phyloP scores from a whole-genome alignment of 169 alveolate species.

The Eimeria falciformis region DNA sequence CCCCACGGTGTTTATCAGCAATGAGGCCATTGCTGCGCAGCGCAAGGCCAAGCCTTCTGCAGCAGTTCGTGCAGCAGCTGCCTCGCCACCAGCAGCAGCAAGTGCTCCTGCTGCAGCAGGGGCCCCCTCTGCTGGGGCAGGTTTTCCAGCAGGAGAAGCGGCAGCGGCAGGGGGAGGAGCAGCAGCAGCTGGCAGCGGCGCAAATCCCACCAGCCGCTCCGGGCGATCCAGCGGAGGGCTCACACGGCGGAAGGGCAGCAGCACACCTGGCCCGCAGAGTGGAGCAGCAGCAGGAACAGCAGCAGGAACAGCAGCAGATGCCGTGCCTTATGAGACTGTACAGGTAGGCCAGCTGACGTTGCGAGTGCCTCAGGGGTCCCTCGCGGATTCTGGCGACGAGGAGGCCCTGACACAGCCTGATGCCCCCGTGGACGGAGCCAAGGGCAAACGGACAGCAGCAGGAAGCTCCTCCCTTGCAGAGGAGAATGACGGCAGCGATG shows the following conservation, averaged over 20 bases:
- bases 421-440: not conserved
- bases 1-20: constrained; percentile 39
- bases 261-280: not conserved
- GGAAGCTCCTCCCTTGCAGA: constrained; percentile 23
- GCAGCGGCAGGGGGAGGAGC: too few relatives aligned
- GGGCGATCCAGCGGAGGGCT: constrained; percentile 30
- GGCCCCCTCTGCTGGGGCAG: not conserved
- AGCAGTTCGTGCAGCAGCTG: constrained; percentile 45
- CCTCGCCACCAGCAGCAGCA: not conserved
- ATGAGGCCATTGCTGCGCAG: constrained; percentile 14
- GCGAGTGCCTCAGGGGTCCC: constrained; percentile 60
- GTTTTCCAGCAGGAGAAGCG: not conserved
- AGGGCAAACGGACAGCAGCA: not conserved
- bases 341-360: constrained; percentile 52
- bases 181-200: not conserved
- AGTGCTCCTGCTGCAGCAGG: not conserved
- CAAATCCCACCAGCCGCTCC: constrained; percentile 24
- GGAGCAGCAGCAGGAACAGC: constrained; percentile 12
- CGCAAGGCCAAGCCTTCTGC: constrained; percentile 45
- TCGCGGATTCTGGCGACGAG: constrained; percentile 3
- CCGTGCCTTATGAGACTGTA: constrained; percentile 35
- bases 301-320: constrained; percentile 31
- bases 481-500: not conserved
- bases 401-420: not conserved
- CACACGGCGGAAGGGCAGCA: constrained; percentile 47